These are phyloP conservation scores for Hirsutella minnesotensis DNA, from an alignment of 2,329 filamentous ascomycete genomes.

Conservation along the genomic window DNA sequence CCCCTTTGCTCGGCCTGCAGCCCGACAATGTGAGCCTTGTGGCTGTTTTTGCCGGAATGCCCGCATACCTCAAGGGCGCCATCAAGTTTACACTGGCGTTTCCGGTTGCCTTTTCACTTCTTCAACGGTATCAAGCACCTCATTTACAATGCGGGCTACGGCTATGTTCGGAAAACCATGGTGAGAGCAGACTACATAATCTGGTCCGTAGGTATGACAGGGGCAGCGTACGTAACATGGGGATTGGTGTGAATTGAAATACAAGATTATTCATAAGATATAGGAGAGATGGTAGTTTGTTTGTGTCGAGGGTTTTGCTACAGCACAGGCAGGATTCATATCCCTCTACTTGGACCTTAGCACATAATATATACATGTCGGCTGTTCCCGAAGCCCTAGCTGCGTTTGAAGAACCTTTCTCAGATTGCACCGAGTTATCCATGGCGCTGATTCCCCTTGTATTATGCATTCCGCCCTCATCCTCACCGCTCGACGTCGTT, in stretches of 20 bases:
- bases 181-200: not conserved
- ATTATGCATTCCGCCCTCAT: conserved; percentile 3
- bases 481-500: conserved; percentile 3
- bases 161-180: not conserved
- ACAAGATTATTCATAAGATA: too few relatives aligned
- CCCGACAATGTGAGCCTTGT: not conserved
- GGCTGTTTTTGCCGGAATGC: not conserved
- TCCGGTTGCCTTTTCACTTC: not conserved
- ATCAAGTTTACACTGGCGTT: not conserved
- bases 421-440: conserved; percentile 1
- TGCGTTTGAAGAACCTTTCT: not conserved
- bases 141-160: not conserved
- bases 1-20: not conserved
- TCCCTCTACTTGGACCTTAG: too few relatives aligned
- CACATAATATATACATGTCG: too few relatives aligned
- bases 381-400: too few relatives aligned
- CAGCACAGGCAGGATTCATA: too few relatives aligned
- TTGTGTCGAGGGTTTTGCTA: too few relatives aligned
- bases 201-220: not conserved
- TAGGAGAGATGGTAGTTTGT: too few relatives aligned
- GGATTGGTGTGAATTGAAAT: not conserved
- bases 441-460: conserved; percentile 3
- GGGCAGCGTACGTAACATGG: not conserved
- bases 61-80: not conserved
- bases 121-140: not conserved